Percentiles rank a stretch among this genome's conserved stretches.
Conservation (phyloP, 1,284 basidiomycete species). For the Leucoagaricus sp. region DNA sequence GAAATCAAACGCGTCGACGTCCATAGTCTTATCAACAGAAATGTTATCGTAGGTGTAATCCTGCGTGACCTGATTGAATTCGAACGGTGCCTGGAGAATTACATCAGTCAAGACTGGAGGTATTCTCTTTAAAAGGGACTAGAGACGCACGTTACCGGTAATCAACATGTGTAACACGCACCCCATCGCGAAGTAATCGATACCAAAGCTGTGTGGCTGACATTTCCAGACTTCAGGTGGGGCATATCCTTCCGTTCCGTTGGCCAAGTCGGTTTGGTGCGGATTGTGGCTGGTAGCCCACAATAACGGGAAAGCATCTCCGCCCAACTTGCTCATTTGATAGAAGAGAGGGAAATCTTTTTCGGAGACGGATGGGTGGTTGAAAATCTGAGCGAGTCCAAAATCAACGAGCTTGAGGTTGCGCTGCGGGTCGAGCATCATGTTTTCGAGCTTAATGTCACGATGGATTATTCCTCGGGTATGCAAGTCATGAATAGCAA, state of each 20-base stretch:
- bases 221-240: slow-evolving; percentile 13
- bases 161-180: slow-evolving; percentile 12
- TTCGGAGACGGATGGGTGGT: slow-evolving; percentile 5
- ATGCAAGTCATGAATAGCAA: slow-evolving; percentile 17
- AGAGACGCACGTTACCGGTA: slow-evolving; percentile 3
- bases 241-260: slow-evolving; percentile 14
- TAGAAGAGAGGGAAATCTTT: slow-evolving; percentile 4
- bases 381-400: slow-evolving; percentile 13
- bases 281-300: slow-evolving; percentile 13
- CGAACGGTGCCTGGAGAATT: slow-evolving; percentile 7
- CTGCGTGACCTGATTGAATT: neutral
- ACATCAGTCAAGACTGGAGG: too few species aligned
- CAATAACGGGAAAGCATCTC: slow-evolving; percentile 9
- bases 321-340: neutral
- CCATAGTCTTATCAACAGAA: slow-evolving; percentile 7
- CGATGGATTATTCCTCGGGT: slow-evolving; percentile 17
- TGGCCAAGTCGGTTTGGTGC: slow-evolving; percentile 13
- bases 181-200: slow-evolving; percentile 15
- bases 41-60: slow-evolving; percentile 8
- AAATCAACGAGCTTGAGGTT: slow-evolving; percentile 17
- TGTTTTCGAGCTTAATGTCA: slow-evolving; percentile 19
- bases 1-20: slow-evolving; percentile 10
- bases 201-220: slow-evolving; percentile 12
- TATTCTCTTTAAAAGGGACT: neutral
- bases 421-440: slow-evolving; percentile 13